Conservation (phyloP, 768 basidiomycete species). For the Leccinum longicurvipes region DNA sequence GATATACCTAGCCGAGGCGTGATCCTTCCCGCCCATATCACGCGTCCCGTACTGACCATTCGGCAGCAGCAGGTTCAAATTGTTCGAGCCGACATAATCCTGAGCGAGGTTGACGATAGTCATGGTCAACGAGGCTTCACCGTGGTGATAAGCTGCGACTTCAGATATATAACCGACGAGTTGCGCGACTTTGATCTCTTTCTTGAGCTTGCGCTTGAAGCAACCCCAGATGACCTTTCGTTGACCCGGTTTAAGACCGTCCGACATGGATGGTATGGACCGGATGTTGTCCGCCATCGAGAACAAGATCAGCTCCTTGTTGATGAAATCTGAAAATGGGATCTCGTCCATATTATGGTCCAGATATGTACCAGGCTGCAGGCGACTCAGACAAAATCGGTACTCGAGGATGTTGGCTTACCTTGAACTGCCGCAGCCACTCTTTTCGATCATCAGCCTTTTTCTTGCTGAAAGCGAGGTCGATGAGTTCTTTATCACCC, state of each 20-base stretch:
- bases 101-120: slow-evolving; percentile 96
- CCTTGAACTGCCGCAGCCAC: slow-evolving; percentile 93
- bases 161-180: slow-evolving; percentile 94
- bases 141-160: slow-evolving; percentile 95
- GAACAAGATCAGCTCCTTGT: slow-evolving; percentile 95
- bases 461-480: slow-evolving; percentile 99
- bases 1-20: slow-evolving; percentile 95
- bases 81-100: slow-evolving; percentile 93
- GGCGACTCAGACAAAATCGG: slow-evolving; percentile 1
- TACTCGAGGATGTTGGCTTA: slow-evolving; percentile 24
- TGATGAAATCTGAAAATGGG: slow-evolving; percentile 91
- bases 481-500: slow-evolving; percentile 86
- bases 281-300: slow-evolving; percentile 99
- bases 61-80: slow-evolving; percentile 82
- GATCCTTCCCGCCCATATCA: slow-evolving; percentile 90
- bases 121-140: slow-evolving; percentile 79
- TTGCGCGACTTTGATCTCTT: slow-evolving; percentile 94
- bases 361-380: slow-evolving; percentile 87
- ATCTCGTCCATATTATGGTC: slow-evolving; percentile 87
- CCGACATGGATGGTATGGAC: slow-evolving; percentile 91
- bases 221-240: slow-evolving; percentile 95
- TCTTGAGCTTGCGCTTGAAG: slow-evolving; percentile 92
- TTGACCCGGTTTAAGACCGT: slow-evolving; percentile 97
- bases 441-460: slow-evolving; percentile 98
- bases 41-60: slow-evolving; percentile 97